Conservation (phyloP, 1,139 yeast species). For the Suhomyces maxii region DNA sequence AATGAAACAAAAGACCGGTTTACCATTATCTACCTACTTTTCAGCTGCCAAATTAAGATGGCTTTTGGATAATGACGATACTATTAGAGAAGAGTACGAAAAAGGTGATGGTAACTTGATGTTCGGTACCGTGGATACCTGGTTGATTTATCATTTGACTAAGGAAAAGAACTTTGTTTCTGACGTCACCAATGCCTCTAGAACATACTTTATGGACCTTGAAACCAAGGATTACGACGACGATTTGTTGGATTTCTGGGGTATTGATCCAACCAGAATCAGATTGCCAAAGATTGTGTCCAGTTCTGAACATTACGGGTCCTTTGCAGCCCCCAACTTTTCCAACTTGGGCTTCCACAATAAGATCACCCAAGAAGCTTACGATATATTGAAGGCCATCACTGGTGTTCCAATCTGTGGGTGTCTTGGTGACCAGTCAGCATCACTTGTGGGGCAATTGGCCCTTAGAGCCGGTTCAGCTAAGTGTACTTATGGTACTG, state of each 20-base stretch:
- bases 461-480: slow-evolving; percentile 85
- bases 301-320: slow-evolving; percentile 77
- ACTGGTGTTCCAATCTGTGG: slow-evolving; percentile 78
- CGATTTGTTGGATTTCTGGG: slow-evolving; percentile 75
- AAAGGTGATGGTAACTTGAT: slow-evolving; percentile 69
- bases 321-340: slow-evolving; percentile 60
- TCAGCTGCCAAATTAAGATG: slow-evolving; percentile 89
- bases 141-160: slow-evolving; percentile 88
- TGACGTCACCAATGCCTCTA: slow-evolving; percentile 88
- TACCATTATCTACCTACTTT: slow-evolving; percentile 88
- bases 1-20: slow-evolving; percentile 70
- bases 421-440: slow-evolving; percentile 92
- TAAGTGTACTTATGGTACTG: slow-evolving; percentile 97
- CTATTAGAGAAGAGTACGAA: slow-evolving; percentile 70
- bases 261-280: slow-evolving; percentile 68
- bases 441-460: slow-evolving; percentile 90
- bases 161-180: slow-evolving; percentile 71
- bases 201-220: slow-evolving; percentile 89
- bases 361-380: slow-evolving; percentile 52
- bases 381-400: slow-evolving; percentile 49
- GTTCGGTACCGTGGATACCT: slow-evolving; percentile 94
- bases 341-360: slow-evolving; percentile 52
- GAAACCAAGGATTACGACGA: slow-evolving; percentile 75
- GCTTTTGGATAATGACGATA: slow-evolving; percentile 78
- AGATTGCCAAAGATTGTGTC: slow-evolving; percentile 79